Percentiles rank a stretch among this genome's conserved stretches.
Evolutionary conservation across 164 flowering plant genomes (phyloP).

Genomic region (Nymphaea colorata): DNA sequence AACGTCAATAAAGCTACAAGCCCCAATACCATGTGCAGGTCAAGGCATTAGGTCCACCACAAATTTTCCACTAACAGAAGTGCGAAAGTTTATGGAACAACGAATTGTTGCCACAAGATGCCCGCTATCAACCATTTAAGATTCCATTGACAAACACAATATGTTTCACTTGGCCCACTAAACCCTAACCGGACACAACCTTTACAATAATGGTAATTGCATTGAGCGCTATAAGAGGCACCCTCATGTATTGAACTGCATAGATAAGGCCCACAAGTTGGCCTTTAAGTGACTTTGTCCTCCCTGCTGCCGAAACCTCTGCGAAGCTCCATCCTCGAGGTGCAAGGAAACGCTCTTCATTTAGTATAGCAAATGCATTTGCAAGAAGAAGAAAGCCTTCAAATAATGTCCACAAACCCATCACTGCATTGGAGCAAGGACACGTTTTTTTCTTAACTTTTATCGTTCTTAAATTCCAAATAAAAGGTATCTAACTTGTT

Average conservation of each 20-base stretch:
- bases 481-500: too few relatives aligned
- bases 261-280: constrained; percentile 57
- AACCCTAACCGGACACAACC: constrained; percentile 45
- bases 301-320: constrained; percentile 27
- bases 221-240: constrained; percentile 49
- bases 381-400: constrained; percentile 67
- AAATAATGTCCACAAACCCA: constrained; percentile 70
- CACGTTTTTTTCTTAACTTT: too few relatives aligned
- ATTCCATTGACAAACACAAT: too few relatives aligned
- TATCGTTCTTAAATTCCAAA: too few relatives aligned
- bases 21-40: too few relatives aligned
- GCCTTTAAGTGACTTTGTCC: constrained; percentile 41
- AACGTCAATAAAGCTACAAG: too few relatives aligned
- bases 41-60: too few relatives aligned
- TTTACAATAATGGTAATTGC: constrained; percentile 39
- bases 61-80: too few relatives aligned
- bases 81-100: too few relatives aligned
- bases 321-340: constrained; percentile 75
- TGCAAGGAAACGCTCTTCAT: constrained; percentile 69
- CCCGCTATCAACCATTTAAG: too few relatives aligned
- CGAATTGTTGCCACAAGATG: too few relatives aligned
- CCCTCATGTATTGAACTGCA: constrained; percentile 37
- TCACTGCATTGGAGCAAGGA: constrained; percentile 5
- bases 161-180: too few relatives aligned
- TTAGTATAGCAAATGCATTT: constrained; percentile 63